These are phyloP conservation scores for Orbilia javanica DNA, from an alignment of 2,329 filamentous ascomycete species.

Conservation along the genomic window DNA sequence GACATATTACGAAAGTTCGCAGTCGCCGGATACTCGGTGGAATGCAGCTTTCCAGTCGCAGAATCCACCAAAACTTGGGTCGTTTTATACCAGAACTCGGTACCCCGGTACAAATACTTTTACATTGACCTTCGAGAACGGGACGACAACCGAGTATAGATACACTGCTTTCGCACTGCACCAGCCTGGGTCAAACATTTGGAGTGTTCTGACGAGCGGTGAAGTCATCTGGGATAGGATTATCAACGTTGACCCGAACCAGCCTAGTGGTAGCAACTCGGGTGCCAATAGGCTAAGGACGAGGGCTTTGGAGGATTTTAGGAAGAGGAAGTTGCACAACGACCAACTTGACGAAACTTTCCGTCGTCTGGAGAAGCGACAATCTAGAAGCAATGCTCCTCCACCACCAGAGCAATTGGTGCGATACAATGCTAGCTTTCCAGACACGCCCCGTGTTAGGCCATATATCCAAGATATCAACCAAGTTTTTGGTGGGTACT, in stretches of 20 bases:
- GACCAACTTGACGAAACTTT: slow-evolving; percentile 17
- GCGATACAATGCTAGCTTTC: slow-evolving; percentile 27
- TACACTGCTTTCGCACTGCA: slow-evolving; percentile 30
- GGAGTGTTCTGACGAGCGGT: slow-evolving; percentile 22
- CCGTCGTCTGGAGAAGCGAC: slow-evolving; percentile 33
- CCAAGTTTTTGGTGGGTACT: slow-evolving; percentile 47
- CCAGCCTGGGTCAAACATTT: slow-evolving; percentile 13
- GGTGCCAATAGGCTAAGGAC: slow-evolving; percentile 8
- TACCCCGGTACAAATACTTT: slow-evolving; percentile 53
- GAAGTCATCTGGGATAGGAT: slow-evolving; percentile 42
- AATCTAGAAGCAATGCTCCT: slow-evolving; percentile 23
- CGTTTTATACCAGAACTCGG: slow-evolving; percentile 20
- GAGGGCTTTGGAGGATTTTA: slow-evolving; percentile 30
- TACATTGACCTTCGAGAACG: slow-evolving; percentile 49
- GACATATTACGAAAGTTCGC: slow-evolving; percentile 45
- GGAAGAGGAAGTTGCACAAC: slow-evolving; percentile 18
- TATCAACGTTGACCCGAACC: slow-evolving; percentile 30
- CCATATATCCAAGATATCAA: slow-evolving; percentile 55
- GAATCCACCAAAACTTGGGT: slow-evolving; percentile 46
- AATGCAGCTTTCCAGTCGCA: slow-evolving; percentile 50
- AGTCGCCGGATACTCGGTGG: slow-evolving; percentile 50
- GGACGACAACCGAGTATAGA: slow-evolving; percentile 35
- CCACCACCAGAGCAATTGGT: slow-evolving; percentile 32
- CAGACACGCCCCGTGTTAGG: slow-evolving; percentile 42
- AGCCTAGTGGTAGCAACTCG: not conserved